Evolutionary conservation across 345 rosid species (phyloP), one percentile per base, ranked within the genome.

Genomic region (Laguncularia racemosa): DNA sequence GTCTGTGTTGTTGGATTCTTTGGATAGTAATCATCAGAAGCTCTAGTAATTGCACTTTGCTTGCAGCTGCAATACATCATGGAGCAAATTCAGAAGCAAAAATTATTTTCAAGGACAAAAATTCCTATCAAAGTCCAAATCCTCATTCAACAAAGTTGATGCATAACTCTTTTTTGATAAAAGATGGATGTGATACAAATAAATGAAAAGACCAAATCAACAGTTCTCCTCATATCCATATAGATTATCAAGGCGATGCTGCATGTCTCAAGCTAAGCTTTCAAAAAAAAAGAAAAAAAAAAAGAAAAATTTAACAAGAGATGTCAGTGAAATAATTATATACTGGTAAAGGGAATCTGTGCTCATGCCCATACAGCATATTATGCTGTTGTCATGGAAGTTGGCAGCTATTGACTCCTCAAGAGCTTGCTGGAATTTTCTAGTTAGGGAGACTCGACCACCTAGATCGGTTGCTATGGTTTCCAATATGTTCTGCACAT

Each of bases 291-390:
- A 19, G 2, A 11, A 20, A 56, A 53, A 12, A 5, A 15, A 6
- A 20, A 18, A 40, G 38, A 12, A 58, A 23, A 58, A 57, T 51
- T 20, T 26, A 46, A 52, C 9, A 19, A 19, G 55, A 40, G 45
- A 48, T n/a, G 20, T 43, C 20, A 52, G 46, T 2, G 56, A 17
- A 49, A 18, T 23, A 61, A 58, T 47, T 43, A 64, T 51, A 5
- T 70, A 71, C 82, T 79, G 75, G 60, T 75, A 82, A 75, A 79
- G 68, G 68, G 79, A 70, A 68, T 79, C 84, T 28, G 73, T 77
- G 77, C 76, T 79, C 47, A 58, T 79, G 49, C 83, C 71, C 84
- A 77, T 79, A 68, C 79, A 79, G 68, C 88, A 77, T 53, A 82
- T 79, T 13, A 82, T 82, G 71, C 79, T 71, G 65, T 79, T 82